Evolutionary conservation across 2,329 filamentous ascomycete species (phyloP), one percentile per base, ranked within the genome.

Genomic region (Orbilia blumenaviensis): DNA sequence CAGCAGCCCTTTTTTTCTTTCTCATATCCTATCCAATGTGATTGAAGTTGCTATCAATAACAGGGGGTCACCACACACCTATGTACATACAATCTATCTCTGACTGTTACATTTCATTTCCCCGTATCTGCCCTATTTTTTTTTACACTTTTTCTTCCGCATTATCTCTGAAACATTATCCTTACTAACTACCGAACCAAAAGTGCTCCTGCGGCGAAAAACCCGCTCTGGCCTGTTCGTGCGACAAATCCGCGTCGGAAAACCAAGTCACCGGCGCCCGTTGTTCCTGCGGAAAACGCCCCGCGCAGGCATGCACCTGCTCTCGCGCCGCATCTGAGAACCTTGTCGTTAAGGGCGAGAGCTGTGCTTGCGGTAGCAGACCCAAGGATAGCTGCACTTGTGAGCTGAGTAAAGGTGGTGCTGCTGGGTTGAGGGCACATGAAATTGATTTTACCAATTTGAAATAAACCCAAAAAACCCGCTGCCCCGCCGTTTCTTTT

Each of bases 221-320:
- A 18, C 58, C 64, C 4, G 72, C 72, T 6, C 50, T 76, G 3
- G 64, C 48, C 14, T 76, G 72, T 42, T 44, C 8, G 58, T 76
- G 72, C 64, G 46, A 54, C 14, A 60, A 61, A 14, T 62, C 72
- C 10, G 25, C 42, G 21, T 44, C 64, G 38, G 72, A 76, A 54
- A 76, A 76, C 64, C 64, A 76, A 61, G 72, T 69, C 58, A 46
- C 72, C 48, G 72, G 72, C 32, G 72, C 72, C 50, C 64, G 72
- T 21, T 76, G 72, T 42, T 69, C 64, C 1, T 76, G 72, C 60
- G 72, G 72, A 6, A 76, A 76, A 69, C 72, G 72, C 42, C 72
- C 72, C 48, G 72, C 72, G 2, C 72, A 76, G 38, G 72, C 72
- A 7, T 76, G 72, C 48, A 76, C 72, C 29, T 76, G 72, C 50